A percentile compares a stretch with the other conserved stretches of the same genome.
Evolutionary conservation across 345 rosid genomes (phyloP).

Genomic region (Bruguiera sexangula): DNA sequence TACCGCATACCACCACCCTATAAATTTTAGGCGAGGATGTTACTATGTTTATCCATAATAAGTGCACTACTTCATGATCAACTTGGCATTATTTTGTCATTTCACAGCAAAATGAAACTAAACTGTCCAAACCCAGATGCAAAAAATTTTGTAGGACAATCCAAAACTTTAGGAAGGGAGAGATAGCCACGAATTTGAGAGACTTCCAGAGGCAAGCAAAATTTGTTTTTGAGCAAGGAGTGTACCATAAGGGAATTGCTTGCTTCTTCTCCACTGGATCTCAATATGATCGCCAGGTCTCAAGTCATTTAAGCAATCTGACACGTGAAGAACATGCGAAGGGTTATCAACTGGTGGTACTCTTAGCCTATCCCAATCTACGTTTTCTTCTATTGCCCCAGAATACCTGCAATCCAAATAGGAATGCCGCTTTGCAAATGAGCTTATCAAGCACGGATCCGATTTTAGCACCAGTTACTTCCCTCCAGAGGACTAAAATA

Average conservation of each 20-base stretch:
- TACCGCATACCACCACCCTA: conserved; percentile 98
- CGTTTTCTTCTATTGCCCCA: conserved; percentile 55
- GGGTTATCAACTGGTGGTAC: conserved; percentile 63
- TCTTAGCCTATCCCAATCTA: conserved; percentile 81
- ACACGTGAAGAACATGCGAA: conserved; percentile 61
- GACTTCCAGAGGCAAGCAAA: not conserved
- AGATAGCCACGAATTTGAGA: too few species aligned
- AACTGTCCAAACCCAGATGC: not conserved
- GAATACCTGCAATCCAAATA: conserved; percentile 56
- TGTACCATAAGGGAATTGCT: conserved; percentile 66
- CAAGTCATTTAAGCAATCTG: conserved; percentile 65
- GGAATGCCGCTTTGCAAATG: not conserved
- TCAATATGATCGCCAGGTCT: conserved; percentile 84
- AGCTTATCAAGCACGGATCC: not conserved
- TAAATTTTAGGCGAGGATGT: conserved; percentile 3
- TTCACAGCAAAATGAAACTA: not conserved
- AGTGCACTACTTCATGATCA: not conserved
- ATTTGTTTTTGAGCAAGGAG: not conserved
- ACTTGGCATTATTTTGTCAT: not conserved
- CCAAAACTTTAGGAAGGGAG: not conserved
- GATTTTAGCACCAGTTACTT: not conserved
- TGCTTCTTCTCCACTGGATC: conserved; percentile 96
- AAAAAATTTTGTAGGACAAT: not conserved
- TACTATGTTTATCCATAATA: not conserved
- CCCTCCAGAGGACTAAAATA: too few species aligned